Percentiles rank a stretch among this genome's conserved stretches.
phyloP scores from a whole-genome alignment of 306 rosid species.

The Hylodesmum podocarpum region DNA sequence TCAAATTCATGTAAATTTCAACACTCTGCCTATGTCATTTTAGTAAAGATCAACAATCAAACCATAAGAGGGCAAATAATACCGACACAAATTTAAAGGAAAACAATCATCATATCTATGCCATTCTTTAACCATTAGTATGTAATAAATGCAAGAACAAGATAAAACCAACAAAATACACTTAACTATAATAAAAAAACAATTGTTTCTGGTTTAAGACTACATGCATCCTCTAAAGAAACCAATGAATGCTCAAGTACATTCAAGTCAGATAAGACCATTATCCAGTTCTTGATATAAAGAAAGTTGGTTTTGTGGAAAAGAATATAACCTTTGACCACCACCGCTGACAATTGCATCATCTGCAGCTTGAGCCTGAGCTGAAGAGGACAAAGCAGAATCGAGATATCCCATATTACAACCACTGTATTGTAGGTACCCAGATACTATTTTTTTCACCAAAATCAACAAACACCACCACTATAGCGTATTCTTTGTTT shows the following conservation, averaged over 20 bases:
- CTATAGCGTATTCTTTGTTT: conserved; percentile 30
- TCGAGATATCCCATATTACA: conserved; percentile 80
- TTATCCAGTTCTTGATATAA: not conserved
- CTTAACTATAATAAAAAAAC: not conserved
- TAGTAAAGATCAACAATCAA: not conserved
- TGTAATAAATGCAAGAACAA: not conserved
- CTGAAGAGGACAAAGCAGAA: conserved; percentile 70
- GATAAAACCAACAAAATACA: not conserved
- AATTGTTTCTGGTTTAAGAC: no score
- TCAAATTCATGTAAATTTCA: no score
- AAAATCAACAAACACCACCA: conserved; percentile 34
- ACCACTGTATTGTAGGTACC: conserved; percentile 33
- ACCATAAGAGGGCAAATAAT: not conserved
- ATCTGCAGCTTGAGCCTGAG: conserved; percentile 63
- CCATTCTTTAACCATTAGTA: not conserved
- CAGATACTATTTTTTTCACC: conserved; percentile 34
- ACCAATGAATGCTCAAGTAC: no score
- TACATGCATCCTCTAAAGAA: no score
- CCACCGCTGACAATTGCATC: conserved; percentile 87
- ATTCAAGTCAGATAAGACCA: no score
- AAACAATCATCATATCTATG: not conserved
- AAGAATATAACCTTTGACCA: conserved; percentile 66
- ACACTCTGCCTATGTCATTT: not conserved
- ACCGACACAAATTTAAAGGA: not conserved
- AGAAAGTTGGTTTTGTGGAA: not conserved